phyloP scores from a whole-genome alignment of 257 asterid genomes.

The Eustoma russellianum region DNA sequence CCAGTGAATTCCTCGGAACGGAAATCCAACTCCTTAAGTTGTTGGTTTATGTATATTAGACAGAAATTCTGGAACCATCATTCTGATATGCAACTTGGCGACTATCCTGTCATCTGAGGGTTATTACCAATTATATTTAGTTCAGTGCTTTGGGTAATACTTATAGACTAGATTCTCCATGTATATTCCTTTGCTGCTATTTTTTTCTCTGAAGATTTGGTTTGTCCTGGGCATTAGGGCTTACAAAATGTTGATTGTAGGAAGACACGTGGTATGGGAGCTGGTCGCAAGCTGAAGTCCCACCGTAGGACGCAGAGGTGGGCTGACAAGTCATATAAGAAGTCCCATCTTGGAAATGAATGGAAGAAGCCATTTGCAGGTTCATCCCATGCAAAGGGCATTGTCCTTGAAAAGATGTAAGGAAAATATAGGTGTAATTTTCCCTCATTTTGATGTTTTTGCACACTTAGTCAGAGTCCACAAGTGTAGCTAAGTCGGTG shows the following conservation, averaged over 20 bases:
- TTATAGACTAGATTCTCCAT: no score
- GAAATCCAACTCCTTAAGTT: no score
- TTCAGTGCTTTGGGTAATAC: no score
- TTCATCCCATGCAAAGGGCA: constrained; percentile 74
- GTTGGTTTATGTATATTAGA: no score
- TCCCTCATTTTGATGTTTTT: background rate
- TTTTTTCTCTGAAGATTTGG: no score
- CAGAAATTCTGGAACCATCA: no score
- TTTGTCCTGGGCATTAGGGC: background rate
- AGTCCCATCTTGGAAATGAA: constrained; percentile 71
- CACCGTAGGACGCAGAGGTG: constrained; percentile 66
- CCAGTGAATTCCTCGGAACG: no score
- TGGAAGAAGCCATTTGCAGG: constrained; percentile 85
- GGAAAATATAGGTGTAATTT: constrained; percentile 4
- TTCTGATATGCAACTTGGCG: no score
- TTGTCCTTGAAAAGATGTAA: constrained; percentile 73
- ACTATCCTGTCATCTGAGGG: no score
- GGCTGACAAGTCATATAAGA: constrained; percentile 78
- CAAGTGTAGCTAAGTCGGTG: constrained; percentile 4
- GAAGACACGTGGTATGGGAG: constrained; percentile 85
- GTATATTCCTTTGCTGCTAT: no score
- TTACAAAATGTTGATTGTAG: constrained; percentile 12
- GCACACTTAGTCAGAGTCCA: background rate
- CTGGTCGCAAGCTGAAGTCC: constrained; percentile 73
- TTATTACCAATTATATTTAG: no score